These are phyloP conservation scores for Venustampulla echinocandica DNA, from an alignment of 495 filamentous ascomycete genomes.

Conservation along the genomic window DNA sequence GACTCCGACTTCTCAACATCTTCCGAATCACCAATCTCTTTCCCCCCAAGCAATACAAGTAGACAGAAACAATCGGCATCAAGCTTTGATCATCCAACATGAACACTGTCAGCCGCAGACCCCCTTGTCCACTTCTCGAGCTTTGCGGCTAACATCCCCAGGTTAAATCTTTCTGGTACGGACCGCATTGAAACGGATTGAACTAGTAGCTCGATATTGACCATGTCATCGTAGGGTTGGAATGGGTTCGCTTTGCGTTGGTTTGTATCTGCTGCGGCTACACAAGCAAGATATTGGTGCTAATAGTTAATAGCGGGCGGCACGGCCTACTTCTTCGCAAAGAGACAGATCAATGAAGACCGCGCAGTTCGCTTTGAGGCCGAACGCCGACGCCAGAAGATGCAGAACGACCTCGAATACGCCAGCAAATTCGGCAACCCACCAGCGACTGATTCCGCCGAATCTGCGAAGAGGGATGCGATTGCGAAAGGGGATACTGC, in stretches of 20 bases:
- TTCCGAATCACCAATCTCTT: not conserved
- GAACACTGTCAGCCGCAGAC: constrained; percentile 29
- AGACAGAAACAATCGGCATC: too few relatives aligned
- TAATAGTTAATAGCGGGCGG: constrained; percentile 58
- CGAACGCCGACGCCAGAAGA: constrained; percentile 53
- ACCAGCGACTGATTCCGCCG: constrained; percentile 26
- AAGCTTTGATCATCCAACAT: constrained; percentile 21
- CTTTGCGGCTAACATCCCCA: constrained; percentile 19
- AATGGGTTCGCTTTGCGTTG: constrained; percentile 77
- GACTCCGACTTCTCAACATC: too few relatives aligned
- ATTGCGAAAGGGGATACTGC: constrained; percentile 14
- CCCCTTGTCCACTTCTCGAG: constrained; percentile 15
- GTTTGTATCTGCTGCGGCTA: constrained; percentile 35
- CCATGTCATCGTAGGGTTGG: constrained; percentile 51
- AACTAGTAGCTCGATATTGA: constrained; percentile 3
- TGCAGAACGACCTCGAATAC: constrained; percentile 51
- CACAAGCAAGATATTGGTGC: constrained; percentile 3
- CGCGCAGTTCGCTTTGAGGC: constrained; percentile 62
- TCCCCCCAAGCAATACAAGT: not conserved
- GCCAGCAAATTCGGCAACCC: constrained; percentile 30
- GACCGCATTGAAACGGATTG: constrained; percentile 1
- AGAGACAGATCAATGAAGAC: constrained; percentile 86
- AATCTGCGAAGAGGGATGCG: constrained; percentile 43
- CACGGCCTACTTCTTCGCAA: constrained; percentile 93
- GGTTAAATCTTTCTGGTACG: constrained; percentile 56